phyloP scores from a whole-genome alignment of 179 eudicot species.

The Silene vulgaris region DNA sequence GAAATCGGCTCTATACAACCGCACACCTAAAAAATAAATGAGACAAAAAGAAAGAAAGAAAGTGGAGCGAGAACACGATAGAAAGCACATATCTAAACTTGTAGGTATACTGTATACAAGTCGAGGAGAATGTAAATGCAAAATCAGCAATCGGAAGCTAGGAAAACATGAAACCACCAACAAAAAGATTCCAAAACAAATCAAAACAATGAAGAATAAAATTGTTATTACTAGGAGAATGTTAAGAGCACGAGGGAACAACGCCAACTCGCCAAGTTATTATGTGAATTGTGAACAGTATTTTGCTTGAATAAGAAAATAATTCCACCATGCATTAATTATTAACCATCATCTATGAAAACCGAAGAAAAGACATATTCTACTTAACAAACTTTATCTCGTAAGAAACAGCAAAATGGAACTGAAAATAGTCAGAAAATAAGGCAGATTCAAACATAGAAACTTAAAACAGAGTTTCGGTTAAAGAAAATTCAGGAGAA shows the following conservation, averaged over 20 bases:
- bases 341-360: neutral
- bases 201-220: neutral
- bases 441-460: neutral
- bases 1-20: no score
- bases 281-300: neutral
- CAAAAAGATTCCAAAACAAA: neutral
- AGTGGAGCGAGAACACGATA: neutral
- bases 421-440: neutral
- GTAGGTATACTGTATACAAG: no score
- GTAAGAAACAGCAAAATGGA: neutral
- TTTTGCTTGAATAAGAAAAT: neutral
- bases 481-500: neutral
- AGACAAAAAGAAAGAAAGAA: no score
- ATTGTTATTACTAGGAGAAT: neutral
- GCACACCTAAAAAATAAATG: no score
- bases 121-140: slow-evolving; percentile 5
- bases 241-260: neutral
- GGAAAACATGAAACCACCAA: neutral
- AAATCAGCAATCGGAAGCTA: slow-evolving; percentile 6
- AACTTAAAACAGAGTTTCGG: neutral
- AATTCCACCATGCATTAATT: no score
- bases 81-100: no score
- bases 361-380: neutral
- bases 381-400: slow-evolving; percentile 1
- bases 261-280: neutral